Evolutionary conservation across 305 asterid species (phyloP).

Genomic region (Salvia sclarea): DNA sequence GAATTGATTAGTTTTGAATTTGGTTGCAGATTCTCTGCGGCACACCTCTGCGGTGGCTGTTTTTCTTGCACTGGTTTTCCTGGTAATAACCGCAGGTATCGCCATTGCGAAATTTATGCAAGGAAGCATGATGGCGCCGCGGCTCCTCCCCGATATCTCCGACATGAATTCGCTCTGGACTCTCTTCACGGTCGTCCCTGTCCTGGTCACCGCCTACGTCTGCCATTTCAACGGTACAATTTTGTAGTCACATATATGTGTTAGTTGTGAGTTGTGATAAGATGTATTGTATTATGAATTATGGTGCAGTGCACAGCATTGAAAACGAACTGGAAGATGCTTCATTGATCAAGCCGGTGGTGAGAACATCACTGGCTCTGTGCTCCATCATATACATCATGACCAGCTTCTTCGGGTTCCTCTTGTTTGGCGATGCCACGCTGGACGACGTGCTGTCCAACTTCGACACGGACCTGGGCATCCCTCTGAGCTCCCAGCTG

Average conservation of each 20-base stretch:
- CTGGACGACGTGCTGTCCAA: constrained; percentile 61
- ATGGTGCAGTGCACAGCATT: constrained; percentile 53
- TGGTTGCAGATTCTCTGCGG: constrained; percentile 56
- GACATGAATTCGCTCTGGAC: constrained; percentile 52
- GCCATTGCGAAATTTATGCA: constrained; percentile 37
- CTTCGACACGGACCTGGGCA: constrained; percentile 47
- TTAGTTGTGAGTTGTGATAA: not conserved
- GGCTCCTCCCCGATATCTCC: constrained; percentile 43
- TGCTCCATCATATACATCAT: constrained; percentile 53
- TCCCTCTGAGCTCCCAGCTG: constrained; percentile 50
- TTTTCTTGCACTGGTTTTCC: constrained; percentile 51
- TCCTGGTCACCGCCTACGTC: constrained; percentile 55
- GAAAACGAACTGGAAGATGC: constrained; percentile 53
- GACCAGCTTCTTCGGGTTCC: constrained; percentile 61
- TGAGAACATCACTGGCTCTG: constrained; percentile 47
- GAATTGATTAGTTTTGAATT: not conserved
- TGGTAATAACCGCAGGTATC: constrained; percentile 46
- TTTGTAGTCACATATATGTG: not conserved
- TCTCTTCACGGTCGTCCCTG: constrained; percentile 68
- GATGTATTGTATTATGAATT: no score
- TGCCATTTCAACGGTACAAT: constrained; percentile 68
- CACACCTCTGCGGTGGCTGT: constrained; percentile 61
- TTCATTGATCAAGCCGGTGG: constrained; percentile 40
- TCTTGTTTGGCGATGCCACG: constrained; percentile 55
- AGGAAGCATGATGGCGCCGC: constrained; percentile 45